A percentile compares a stretch with the other conserved stretches of the same genome.
Conservation (phyloP, 2,329 filamentous ascomycete genomes). For the Colletotrichum spaethianum region DNA sequence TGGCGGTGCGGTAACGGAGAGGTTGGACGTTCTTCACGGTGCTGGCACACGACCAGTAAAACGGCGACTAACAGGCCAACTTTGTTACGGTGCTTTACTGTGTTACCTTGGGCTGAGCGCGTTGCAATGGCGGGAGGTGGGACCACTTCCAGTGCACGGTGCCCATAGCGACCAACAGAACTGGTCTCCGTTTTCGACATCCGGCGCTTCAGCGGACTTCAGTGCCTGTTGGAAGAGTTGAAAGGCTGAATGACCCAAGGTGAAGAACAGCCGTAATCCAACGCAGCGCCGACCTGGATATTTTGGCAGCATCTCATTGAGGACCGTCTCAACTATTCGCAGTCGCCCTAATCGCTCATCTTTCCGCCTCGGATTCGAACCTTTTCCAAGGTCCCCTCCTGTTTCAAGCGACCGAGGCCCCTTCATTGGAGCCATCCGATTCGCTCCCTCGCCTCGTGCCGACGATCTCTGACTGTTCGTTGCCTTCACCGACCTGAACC, state of each 20-base stretch:
- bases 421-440: slow-evolving; percentile 5
- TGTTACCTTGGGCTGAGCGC: background rate
- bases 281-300: slow-evolving; percentile 10
- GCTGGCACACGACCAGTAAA: background rate
- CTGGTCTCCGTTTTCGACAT: slow-evolving; percentile 37
- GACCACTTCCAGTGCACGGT: slow-evolving; percentile 25
- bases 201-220: slow-evolving; percentile 37
- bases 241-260: slow-evolving; percentile 38
- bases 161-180: slow-evolving; percentile 29
- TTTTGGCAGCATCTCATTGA: slow-evolving; percentile 21
- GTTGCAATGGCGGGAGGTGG: slow-evolving; percentile 12
- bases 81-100: slow-evolving; percentile 9
- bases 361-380: background rate
- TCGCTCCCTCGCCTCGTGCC: slow-evolving; percentile 20
- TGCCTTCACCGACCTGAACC: slow-evolving; percentile 21
- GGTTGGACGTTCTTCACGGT: slow-evolving; percentile 23
- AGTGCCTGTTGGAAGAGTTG: slow-evolving; percentile 31
- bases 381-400: background rate
- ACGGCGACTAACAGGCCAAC: background rate
- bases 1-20: slow-evolving; percentile 28
- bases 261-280: slow-evolving; percentile 23
- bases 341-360: background rate
- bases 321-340: slow-evolving; percentile 21
- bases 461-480: slow-evolving; percentile 30
- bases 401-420: slow-evolving; percentile 2